phyloP scores from a whole-genome alignment of 108 stramenopile species.

The Skeletonema tropicum region DNA sequence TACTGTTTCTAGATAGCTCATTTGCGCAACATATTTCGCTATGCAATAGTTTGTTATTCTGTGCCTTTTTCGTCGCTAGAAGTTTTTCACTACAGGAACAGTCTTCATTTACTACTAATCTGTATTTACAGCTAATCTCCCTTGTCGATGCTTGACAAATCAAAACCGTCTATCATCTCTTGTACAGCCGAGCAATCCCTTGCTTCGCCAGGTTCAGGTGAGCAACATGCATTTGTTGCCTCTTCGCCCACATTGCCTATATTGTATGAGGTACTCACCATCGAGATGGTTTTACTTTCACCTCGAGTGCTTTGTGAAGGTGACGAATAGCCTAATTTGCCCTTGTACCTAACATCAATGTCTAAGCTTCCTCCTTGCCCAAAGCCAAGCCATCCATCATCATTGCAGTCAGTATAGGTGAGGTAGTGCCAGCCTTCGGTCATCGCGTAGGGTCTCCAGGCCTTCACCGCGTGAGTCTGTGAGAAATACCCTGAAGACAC shows the following conservation, averaged over 20 bases:
- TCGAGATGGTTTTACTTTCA: background rate
- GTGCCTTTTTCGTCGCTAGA: no score
- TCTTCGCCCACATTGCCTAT: background rate
- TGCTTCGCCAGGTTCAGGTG: background rate
- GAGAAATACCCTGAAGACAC: background rate
- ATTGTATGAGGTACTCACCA: background rate
- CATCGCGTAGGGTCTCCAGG: background rate
- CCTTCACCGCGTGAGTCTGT: background rate
- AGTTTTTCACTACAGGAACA: no score
- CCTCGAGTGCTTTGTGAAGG: background rate
- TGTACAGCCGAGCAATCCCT: background rate
- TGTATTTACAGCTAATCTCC: no score
- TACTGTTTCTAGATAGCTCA: no score
- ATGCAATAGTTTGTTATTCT: no score
- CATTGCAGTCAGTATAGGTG: background rate
- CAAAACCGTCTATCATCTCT: background rate
- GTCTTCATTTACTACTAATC: no score
- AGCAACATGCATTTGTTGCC: background rate
- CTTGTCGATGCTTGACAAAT: background rate
- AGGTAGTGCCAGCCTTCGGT: slow-evolving; percentile 1
- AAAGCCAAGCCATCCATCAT: background rate
- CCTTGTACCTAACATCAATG: background rate
- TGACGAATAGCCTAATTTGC: background rate
- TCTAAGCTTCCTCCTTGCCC: background rate
- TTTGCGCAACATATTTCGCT: no score